A percentile compares a stretch with the other conserved stretches of the same genome.
These are phyloP conservation scores for Venturia effusa DNA, from an alignment of 2,329 filamentous ascomycete species.

Conservation along the genomic window DNA sequence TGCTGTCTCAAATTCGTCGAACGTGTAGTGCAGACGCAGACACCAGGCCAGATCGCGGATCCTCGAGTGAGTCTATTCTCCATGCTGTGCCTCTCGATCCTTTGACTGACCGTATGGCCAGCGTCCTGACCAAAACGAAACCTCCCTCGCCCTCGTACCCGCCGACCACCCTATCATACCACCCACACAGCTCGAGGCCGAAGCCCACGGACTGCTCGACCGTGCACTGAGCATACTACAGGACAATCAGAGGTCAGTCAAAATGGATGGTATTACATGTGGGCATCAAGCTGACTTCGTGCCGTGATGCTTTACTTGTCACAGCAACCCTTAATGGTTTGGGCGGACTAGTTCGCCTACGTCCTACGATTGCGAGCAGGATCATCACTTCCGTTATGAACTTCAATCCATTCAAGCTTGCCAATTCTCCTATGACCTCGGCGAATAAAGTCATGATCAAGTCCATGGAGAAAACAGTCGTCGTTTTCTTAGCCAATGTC, in stretches of 20 bases:
- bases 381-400: slow-evolving; percentile 76
- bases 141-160: slow-evolving; percentile 77
- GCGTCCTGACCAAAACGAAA: slow-evolving; percentile 66
- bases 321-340: slow-evolving; percentile 88
- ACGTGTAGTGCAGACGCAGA: slow-evolving; percentile 84
- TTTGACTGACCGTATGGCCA: slow-evolving; percentile 27
- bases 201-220: slow-evolving; percentile 83
- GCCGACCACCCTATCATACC: slow-evolving; percentile 72
- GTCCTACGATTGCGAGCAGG: slow-evolving; percentile 71
- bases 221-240: slow-evolving; percentile 76
- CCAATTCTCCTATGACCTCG: slow-evolving; percentile 64
- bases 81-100: slow-evolving; percentile 8
- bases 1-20: slow-evolving; percentile 98
- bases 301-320: slow-evolving; percentile 74
- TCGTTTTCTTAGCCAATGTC: slow-evolving; percentile 73
- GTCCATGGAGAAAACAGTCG: slow-evolving; percentile 90
- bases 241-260: slow-evolving; percentile 67
- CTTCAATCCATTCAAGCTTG: slow-evolving; percentile 83
- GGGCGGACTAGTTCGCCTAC: slow-evolving; percentile 68
- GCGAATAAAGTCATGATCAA: slow-evolving; percentile 72
- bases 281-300: neutral
- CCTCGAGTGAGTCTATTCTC: slow-evolving; percentile 54
- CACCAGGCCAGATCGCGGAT: slow-evolving; percentile 69
- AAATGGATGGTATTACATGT: neutral
- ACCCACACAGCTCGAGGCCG: slow-evolving; percentile 74